These are phyloP conservation scores for Backusella tuberculispora DNA, from an alignment of 192 early-diverging fungal species.

Conservation along the genomic window DNA sequence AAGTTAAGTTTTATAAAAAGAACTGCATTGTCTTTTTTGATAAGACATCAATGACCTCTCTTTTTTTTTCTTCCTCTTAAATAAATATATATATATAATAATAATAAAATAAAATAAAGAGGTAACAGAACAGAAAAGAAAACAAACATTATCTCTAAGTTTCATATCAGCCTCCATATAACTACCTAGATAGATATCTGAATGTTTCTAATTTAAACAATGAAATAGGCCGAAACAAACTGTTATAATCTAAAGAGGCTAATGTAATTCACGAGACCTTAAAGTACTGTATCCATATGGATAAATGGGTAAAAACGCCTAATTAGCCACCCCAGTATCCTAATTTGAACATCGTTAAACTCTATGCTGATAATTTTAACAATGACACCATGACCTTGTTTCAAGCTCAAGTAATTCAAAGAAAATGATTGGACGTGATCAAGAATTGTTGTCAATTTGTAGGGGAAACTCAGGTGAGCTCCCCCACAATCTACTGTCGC, in stretches of 20 bases:
- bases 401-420: neutral
- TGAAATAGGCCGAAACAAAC: neutral
- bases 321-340: constrained; percentile 3
- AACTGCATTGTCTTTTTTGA: neutral
- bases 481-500: neutral
- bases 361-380: neutral
- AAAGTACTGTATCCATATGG: neutral
- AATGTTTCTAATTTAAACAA: constrained; percentile 6
- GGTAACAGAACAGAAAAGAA: neutral
- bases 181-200: neutral
- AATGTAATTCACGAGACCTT: neutral
- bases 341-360: neutral
- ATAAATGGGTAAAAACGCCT: constrained; percentile 6
- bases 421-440: neutral
- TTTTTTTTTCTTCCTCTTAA: neutral
- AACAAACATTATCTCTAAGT: neutral
- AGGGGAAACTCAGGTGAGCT: neutral
- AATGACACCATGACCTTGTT: neutral
- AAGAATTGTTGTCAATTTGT: neutral
- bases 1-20: neutral
- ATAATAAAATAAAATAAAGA: neutral
- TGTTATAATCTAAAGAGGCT: neutral
- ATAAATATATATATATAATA: neutral
- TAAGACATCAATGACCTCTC: neutral
- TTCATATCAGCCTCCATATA: neutral